Percentiles rank a stretch among this genome's conserved stretches.
phyloP scores from a whole-genome alignment of 2,329 filamentous ascomycete genomes.

The Didymella keratinophila region DNA sequence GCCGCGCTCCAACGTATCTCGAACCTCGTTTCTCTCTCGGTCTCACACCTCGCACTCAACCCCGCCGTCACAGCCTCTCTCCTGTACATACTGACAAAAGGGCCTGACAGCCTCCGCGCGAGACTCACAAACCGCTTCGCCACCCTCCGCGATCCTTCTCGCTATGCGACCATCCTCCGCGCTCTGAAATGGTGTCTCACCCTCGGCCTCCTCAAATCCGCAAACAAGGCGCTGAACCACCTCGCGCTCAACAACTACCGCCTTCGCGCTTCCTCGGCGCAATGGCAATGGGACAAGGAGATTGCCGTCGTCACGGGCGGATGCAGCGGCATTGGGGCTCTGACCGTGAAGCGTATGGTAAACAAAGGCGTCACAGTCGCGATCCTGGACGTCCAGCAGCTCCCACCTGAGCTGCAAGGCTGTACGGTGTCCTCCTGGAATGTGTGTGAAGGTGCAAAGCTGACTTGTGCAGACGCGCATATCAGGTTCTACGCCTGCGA shows the following conservation, averaged over 20 bases:
- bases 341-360: conserved; percentile 40
- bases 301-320: conserved; percentile 50
- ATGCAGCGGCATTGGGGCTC: conserved; percentile 47
- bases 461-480: conserved; percentile 32
- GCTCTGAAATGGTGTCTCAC: conserved; percentile 42
- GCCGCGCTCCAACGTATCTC: conserved; percentile 24
- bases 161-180: conserved; percentile 32
- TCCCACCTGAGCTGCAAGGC: conserved; percentile 38
- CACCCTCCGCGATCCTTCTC: conserved; percentile 35
- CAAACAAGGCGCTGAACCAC: conserved; percentile 42
- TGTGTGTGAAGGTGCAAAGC: neutral
- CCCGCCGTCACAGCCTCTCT: conserved; percentile 41
- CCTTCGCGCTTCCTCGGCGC: conserved; percentile 44
- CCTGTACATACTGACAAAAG: conserved; percentile 44
- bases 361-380: conserved; percentile 42
- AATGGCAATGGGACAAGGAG: conserved; percentile 45
- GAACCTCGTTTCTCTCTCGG: conserved; percentile 31
- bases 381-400: conserved; percentile 44
- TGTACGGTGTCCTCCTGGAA: conserved; percentile 27
- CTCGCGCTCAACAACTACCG: conserved; percentile 52
- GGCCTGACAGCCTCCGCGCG: conserved; percentile 35
- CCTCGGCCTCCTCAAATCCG: conserved; percentile 41
- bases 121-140: conserved; percentile 31
- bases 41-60: conserved; percentile 40
- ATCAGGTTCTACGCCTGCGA: conserved; percentile 47